phyloP scores from a whole-genome alignment of 1,284 basidiomycete genomes.

The Trichosporon coremiiforme region DNA sequence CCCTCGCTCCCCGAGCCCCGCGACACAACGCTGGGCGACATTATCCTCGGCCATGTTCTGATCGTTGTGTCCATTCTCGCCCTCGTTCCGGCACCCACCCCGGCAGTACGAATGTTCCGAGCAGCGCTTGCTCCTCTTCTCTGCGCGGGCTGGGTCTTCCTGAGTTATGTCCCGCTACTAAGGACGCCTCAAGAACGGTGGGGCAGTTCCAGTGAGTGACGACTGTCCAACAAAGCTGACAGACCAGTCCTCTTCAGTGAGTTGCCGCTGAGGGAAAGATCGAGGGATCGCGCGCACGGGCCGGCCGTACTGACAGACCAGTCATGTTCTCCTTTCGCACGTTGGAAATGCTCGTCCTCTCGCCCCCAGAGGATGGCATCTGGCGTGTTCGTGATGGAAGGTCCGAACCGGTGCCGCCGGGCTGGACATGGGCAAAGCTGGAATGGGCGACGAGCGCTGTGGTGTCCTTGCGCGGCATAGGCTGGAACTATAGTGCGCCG shows the following conservation, averaged over 20 bases:
- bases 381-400: constrained; percentile 34
- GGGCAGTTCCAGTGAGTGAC: constrained; percentile 31
- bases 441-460: constrained; percentile 43
- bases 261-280: constrained; percentile 14
- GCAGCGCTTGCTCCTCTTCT: constrained; percentile 35
- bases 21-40: constrained; percentile 19
- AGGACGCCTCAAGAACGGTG: constrained; percentile 37
- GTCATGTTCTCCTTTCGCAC: constrained; percentile 33
- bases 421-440: constrained; percentile 45
- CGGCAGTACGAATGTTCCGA: constrained; percentile 39
- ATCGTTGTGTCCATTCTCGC: constrained; percentile 27
- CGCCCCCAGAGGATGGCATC: constrained; percentile 43
- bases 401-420: constrained; percentile 43
- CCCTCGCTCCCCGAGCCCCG: constrained; percentile 27
- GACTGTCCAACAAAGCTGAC: neutral
- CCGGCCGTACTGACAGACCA: constrained; percentile 15
- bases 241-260: constrained; percentile 31
- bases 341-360: constrained; percentile 43
- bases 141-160: constrained; percentile 28
- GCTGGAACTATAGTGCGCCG: constrained; percentile 46
- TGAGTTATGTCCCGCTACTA: constrained; percentile 28
- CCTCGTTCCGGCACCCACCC: constrained; percentile 36
- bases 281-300: neutral
- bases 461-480: constrained; percentile 48
- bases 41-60: constrained; percentile 22